Evolutionary conservation across 108 stramenopile species (phyloP).

Genomic region (Skeletonema menzelii): DNA sequence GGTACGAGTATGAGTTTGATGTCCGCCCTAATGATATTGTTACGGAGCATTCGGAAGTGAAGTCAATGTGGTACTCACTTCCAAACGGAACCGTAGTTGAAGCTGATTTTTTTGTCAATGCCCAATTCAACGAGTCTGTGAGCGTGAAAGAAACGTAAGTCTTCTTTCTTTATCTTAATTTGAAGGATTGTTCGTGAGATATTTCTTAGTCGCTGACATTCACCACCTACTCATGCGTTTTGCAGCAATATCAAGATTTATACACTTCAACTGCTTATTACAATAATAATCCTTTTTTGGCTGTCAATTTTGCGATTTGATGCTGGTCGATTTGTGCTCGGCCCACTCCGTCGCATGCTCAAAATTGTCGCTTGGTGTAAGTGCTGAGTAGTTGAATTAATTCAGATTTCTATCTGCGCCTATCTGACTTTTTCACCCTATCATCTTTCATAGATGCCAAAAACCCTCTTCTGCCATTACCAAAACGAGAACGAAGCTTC

Average conservation of each 20-base stretch:
- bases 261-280: slow-evolving; percentile 49
- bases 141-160: slow-evolving; percentile 44
- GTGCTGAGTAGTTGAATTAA: slow-evolving; percentile 7
- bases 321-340: slow-evolving; percentile 73
- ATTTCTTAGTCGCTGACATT: background rate
- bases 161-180: background rate
- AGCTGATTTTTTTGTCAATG: slow-evolving; percentile 34
- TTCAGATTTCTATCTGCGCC: background rate
- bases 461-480: slow-evolving; percentile 60
- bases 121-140: slow-evolving; percentile 36
- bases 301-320: slow-evolving; percentile 68
- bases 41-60: background rate
- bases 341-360: slow-evolving; percentile 79
- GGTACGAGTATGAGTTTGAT: slow-evolving; percentile 3
- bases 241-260: slow-evolving; percentile 39
- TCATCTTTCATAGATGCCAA: slow-evolving; percentile 50
- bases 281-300: slow-evolving; percentile 51
- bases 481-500: slow-evolving; percentile 7
- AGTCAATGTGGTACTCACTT: slow-evolving; percentile 10
- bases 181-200: background rate
- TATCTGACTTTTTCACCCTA: background rate
- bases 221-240: background rate
- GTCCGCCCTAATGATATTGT: slow-evolving; percentile 17
- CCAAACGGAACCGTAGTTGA: slow-evolving; percentile 15
- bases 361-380: slow-evolving; percentile 81